Base-by-base conservation (phyloP, 352 stramenopile species). In the Pythium sukuiense region DNA sequence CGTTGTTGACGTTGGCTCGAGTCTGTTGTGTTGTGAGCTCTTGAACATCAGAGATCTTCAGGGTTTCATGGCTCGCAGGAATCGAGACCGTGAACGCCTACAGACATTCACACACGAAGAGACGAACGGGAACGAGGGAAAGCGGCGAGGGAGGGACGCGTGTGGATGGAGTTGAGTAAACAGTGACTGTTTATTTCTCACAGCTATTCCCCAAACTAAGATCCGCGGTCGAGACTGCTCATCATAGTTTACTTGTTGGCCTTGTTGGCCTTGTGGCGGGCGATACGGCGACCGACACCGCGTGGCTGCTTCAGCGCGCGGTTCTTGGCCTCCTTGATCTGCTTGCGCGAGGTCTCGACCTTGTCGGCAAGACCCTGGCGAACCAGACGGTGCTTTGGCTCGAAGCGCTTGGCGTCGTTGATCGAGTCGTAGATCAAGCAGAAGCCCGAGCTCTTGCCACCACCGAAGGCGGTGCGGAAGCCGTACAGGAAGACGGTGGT, bases 291-390 rank as follows among this genome's bases (percentile, higher is more conserved):
- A 71, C 97, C 97, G 30, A 98, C 97, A 92, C 97, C 97, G 67
- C 97, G 95, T 60, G 98, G 77, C 33, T 67, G 35, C 94, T 99
- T 99, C 88, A 98, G 97, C 72, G 72, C 92, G 67, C 97, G 96
- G 88, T 99, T 99, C 95, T 99, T 99, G 70, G 93, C 88, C 80
- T 99, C 97, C 94, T 99, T 99, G 84, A 99, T 99, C 77, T 98
- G 96, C 91, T 99, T 99, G 72, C 97, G 89, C 63, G 93, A 99
- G 65, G 85, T 96, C 81, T 99, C 97, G 69, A 98, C 97, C 89
- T 98, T 98, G 63, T 98, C 89, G 43, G 84, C 74, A 61, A 96
- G 81, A 67, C 88, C 88, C 76, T 96, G 86, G 72, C 90, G 93
- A 50, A 99, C 87, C 61, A 99, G 84, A 73, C 96, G 88, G 89